Conservation (phyloP, 2,329 filamentous ascomycete species). For the Arachnopeziza araneosa region DNA sequence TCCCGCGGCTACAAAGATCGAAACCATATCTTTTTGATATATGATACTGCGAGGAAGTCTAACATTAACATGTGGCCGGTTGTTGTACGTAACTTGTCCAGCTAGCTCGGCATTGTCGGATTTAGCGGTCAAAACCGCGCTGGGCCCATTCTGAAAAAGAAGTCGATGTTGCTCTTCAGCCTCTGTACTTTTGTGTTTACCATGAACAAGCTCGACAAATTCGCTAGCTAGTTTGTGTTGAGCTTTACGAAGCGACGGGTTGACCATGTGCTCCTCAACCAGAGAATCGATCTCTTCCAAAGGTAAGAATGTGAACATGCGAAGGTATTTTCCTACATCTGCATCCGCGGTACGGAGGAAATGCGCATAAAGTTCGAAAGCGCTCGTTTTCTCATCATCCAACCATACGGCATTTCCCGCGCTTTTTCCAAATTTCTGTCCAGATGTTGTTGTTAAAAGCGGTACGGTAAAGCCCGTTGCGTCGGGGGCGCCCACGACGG, state of each 20-base stretch:
- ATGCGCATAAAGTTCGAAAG: conserved; percentile 87
- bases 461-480: conserved; percentile 89
- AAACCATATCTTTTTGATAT: conserved; percentile 47
- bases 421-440: conserved; percentile 91
- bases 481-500: conserved; percentile 34
- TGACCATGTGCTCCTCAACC: conserved; percentile 61
- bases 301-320: conserved; percentile 86
- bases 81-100: conserved; percentile 33
- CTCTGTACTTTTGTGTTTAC: conserved; percentile 54
- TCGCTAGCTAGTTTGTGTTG: conserved; percentile 82
- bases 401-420: conserved; percentile 94
- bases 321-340: conserved; percentile 76
- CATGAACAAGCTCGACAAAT: conserved; percentile 75
- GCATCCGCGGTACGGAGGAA: conserved; percentile 78
- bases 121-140: background rate
- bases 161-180: conserved; percentile 52
- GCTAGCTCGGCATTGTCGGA: background rate
- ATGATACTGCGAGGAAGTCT: conserved; percentile 55
- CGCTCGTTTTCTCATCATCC: conserved; percentile 70
- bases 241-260: conserved; percentile 68
- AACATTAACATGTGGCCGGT: conserved; percentile 48
- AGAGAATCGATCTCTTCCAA: conserved; percentile 58
- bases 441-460: conserved; percentile 76
- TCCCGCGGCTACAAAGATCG: conserved; percentile 54
- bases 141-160: conserved; percentile 38